A percentile compares a stretch with the other conserved stretches of the same genome.
Conservation (phyloP, 345 rosid species). For the Populus simonii region DNA sequence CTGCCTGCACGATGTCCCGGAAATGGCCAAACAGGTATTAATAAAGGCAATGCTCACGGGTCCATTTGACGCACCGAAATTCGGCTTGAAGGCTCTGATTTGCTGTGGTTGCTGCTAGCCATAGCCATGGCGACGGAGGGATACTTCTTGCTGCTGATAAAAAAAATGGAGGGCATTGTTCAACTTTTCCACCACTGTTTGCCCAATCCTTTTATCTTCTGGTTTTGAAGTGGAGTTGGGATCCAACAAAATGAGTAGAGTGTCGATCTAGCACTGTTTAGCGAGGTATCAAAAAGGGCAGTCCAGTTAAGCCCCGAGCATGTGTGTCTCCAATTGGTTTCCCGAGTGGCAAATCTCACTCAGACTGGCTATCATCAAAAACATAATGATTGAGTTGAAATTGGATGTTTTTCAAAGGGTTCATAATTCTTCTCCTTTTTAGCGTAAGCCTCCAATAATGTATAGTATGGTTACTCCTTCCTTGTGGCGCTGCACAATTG, state of each 20-base stretch:
- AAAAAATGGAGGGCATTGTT: neutral
- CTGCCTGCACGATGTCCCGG: neutral
- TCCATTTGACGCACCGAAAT: neutral
- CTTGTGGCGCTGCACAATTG: neutral
- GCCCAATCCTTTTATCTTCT: neutral
- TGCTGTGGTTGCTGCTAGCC: neutral
- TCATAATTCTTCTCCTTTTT: neutral
- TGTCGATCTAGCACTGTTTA: no score
- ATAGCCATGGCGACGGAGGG: neutral
- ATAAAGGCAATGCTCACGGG: neutral
- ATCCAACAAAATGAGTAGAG: no score
- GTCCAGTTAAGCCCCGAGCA: no score
- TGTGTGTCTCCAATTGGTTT: no score
- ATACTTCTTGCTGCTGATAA: neutral
- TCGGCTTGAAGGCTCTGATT: neutral
- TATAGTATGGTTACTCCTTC: neutral
- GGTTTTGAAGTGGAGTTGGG: neutral
- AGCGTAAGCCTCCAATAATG: no score
- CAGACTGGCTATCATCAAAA: neutral
- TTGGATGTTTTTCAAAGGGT: neutral
- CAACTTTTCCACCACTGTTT: neutral
- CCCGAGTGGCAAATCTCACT: no score
- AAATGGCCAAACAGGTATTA: neutral
- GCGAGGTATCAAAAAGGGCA: no score
- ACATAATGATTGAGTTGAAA: neutral